Evolutionary conservation across 1,284 basidiomycete species (phyloP).

Genomic region (Puccinia novopanici): DNA sequence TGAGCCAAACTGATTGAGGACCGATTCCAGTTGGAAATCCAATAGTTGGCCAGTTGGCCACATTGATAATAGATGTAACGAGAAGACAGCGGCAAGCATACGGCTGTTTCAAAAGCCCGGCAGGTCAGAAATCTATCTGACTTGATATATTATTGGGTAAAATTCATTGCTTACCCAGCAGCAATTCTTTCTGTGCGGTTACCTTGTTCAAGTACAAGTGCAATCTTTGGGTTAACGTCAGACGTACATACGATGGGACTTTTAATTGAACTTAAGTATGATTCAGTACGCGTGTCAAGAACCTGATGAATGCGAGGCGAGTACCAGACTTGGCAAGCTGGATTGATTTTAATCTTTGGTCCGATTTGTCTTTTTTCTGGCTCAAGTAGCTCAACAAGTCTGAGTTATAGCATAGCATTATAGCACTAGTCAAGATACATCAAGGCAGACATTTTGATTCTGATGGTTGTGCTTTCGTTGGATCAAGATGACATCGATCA

Average conservation of each 20-base stretch:
- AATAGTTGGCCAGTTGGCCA: background rate
- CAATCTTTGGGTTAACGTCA: conserved; percentile 21
- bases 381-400: conserved; percentile 18
- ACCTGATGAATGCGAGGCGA: conserved; percentile 42
- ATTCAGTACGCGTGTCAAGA: conserved; percentile 39
- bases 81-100: conserved; percentile 28
- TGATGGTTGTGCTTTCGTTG: background rate
- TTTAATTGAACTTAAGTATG: conserved; percentile 29
- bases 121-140: conserved; percentile 9
- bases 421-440: conserved; percentile 27
- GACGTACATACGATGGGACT: conserved; percentile 15
- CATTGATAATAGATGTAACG: background rate
- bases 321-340: conserved; percentile 30
- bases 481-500: conserved; percentile 34
- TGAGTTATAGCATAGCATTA: conserved; percentile 37
- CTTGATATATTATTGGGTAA: background rate
- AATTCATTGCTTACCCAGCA: conserved; percentile 37
- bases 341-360: conserved; percentile 9
- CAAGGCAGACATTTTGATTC: conserved; percentile 17
- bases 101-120: conserved; percentile 7
- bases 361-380: background rate
- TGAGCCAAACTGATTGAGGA: conserved; percentile 32
- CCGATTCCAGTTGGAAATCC: conserved; percentile 15
- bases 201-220: conserved; percentile 31
- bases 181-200: conserved; percentile 42